Conservation (phyloP, 306 rosid species). For the Pterocarpus macrocarpus region DNA sequence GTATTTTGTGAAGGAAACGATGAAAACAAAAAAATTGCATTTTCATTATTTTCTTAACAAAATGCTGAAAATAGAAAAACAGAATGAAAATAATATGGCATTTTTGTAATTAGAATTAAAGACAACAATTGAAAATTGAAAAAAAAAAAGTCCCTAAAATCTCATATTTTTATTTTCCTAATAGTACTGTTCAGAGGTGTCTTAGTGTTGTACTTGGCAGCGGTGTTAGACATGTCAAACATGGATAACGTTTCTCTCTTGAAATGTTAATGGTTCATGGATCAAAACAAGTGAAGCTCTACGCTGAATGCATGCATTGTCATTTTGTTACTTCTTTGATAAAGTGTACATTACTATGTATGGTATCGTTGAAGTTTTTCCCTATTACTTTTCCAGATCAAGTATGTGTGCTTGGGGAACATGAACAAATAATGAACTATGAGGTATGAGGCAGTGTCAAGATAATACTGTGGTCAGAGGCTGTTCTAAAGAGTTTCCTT, state of each 20-base stretch:
- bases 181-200: not conserved
- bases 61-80: too few relatives aligned
- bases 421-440: slow-evolving; percentile 68
- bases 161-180: not conserved
- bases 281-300: slow-evolving; percentile 18
- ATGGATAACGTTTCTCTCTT: not conserved
- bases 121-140: too few relatives aligned
- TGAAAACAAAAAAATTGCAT: too few relatives aligned
- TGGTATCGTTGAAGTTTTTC: slow-evolving; percentile 7
- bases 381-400: slow-evolving; percentile 61
- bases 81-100: too few relatives aligned
- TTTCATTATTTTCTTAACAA: not conserved
- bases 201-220: slow-evolving; percentile 6
- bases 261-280: not conserved
- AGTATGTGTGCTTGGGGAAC: slow-evolving; percentile 93
- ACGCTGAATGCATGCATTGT: not conserved
- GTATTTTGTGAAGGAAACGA: not conserved
- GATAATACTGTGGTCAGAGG: slow-evolving; percentile 4
- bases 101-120: too few relatives aligned
- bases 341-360: not conserved
- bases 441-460: slow-evolving; percentile 36
- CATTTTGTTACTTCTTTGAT: slow-evolving; percentile 8
- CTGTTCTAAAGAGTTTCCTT: slow-evolving; percentile 30
- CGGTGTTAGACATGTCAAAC: not conserved
- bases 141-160: too few relatives aligned